phyloP scores from a whole-genome alignment of 176 grass and related monocot genomes.

The Juncus inflexus region DNA sequence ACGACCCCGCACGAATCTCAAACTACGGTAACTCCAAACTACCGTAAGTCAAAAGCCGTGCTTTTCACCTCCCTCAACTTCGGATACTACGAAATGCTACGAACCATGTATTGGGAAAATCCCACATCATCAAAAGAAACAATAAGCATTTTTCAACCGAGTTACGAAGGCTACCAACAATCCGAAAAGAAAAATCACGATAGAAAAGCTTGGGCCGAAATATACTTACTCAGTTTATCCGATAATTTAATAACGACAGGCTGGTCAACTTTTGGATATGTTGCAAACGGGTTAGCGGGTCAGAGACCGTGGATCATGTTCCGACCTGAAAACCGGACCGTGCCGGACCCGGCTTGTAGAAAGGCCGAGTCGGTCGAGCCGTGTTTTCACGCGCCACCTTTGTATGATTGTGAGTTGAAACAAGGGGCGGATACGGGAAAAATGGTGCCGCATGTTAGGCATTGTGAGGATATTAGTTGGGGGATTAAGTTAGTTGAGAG shows the following conservation, averaged over 20 bases:
- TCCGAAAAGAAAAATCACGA: slow-evolving; percentile 75
- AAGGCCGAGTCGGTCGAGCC: slow-evolving; percentile 79
- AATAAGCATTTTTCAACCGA: slow-evolving; percentile 79
- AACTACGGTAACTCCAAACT: slow-evolving; percentile 20
- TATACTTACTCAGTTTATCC: slow-evolving; percentile 81
- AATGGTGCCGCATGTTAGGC: slow-evolving; percentile 76
- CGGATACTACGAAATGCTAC: slow-evolving; percentile 64
- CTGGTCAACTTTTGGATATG: slow-evolving; percentile 96
- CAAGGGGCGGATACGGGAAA: slow-evolving; percentile 57
- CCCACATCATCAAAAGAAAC: slow-evolving; percentile 52
- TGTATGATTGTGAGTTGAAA: slow-evolving; percentile 72
- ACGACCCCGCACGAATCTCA: slow-evolving; percentile 28
- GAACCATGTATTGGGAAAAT: slow-evolving; percentile 90
- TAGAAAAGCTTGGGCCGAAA: slow-evolving; percentile 91
- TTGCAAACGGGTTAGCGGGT: slow-evolving; percentile 78
- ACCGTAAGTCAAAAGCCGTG: slow-evolving; percentile 48
- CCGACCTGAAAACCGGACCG: slow-evolving; percentile 56
- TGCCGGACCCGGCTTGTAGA: slow-evolving; percentile 55
- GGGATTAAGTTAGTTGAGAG: slow-evolving; percentile 72
- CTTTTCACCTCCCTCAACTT: slow-evolving; percentile 73
- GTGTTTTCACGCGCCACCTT: slow-evolving; percentile 89
- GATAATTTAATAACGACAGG: slow-evolving; percentile 76
- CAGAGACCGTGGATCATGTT: slow-evolving; percentile 80
- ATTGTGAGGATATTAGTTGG: slow-evolving; percentile 94
- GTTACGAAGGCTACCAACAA: slow-evolving; percentile 73